phyloP scores from a whole-genome alignment of 2,329 filamentous ascomycete genomes.

The Alternaria longipes region DNA sequence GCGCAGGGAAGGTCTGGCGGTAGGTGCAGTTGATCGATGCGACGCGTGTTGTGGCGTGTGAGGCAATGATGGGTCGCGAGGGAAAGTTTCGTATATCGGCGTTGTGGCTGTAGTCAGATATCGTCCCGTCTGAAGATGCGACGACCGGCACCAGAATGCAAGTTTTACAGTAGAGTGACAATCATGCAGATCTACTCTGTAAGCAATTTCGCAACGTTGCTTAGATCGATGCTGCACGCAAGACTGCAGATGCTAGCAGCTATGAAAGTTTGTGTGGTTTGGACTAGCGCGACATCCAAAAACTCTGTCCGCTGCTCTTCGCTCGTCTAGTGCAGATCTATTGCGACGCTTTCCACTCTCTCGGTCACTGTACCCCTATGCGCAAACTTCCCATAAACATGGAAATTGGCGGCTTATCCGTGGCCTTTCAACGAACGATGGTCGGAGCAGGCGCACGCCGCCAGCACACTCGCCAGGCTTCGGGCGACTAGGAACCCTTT shows the following conservation, averaged over 20 bases:
- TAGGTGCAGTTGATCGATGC: neutral
- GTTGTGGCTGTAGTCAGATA: slow-evolving; percentile 13
- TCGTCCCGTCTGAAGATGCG: neutral
- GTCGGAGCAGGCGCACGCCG: slow-evolving; percentile 1
- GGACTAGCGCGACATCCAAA: slow-evolving; percentile 2
- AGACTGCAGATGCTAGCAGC: slow-evolving; percentile 7
- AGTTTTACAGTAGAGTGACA: slow-evolving; percentile 1
- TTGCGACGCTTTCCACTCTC: neutral
- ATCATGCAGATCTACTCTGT: slow-evolving; percentile 1
- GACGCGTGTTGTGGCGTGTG: neutral
- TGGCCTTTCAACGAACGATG: slow-evolving; percentile 4
- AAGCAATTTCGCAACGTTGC: slow-evolving; percentile 10
- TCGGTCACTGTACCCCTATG: neutral
- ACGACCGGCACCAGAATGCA: slow-evolving; percentile 11
- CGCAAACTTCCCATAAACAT: slow-evolving; percentile 1
- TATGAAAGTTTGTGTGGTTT: slow-evolving; percentile 2
- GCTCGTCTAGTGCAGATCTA: slow-evolving; percentile 4
- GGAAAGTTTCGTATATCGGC: slow-evolving; percentile 7
- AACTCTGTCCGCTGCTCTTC: slow-evolving; percentile 1
- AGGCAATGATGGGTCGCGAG: slow-evolving; percentile 11
- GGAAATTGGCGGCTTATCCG: slow-evolving; percentile 2
- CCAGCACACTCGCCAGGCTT: slow-evolving; percentile 1
- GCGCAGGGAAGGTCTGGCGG: slow-evolving; percentile 8
- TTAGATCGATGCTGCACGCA: slow-evolving; percentile 6
- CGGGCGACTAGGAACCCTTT: slow-evolving; percentile 15